Conservation (phyloP, 1,284 basidiomycete species). For the Hemileia vastatrix region DNA sequence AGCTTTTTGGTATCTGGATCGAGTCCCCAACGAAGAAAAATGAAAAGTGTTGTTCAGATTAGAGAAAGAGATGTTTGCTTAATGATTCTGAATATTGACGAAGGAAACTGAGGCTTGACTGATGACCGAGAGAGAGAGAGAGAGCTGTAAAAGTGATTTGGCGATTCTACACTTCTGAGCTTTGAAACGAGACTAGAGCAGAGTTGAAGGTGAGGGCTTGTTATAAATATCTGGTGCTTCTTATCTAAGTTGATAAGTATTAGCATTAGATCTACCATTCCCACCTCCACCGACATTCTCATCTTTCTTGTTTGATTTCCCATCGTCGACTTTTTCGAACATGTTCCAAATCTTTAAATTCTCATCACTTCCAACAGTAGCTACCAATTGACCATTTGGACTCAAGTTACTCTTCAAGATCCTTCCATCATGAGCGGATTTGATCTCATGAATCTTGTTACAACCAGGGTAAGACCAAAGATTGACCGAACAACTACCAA, state of each 20-base stretch:
- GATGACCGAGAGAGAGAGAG: no score
- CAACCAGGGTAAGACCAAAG: conserved; percentile 54
- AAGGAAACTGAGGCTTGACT: no score
- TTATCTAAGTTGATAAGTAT: not conserved
- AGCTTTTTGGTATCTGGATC: no score
- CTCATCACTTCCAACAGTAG: conserved; percentile 82
- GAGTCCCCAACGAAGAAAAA: no score
- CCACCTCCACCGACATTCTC: conserved; percentile 3
- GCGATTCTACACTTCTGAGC: no score
- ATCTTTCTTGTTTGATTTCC: not conserved
- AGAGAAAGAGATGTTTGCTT: no score
- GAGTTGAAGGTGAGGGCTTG: no score
- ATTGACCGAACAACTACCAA: conserved; percentile 32
- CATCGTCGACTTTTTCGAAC: conserved; percentile 29
- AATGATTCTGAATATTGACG: no score
- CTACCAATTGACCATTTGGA: conserved; percentile 76
- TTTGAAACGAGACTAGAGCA: no score
- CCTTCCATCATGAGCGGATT: conserved; percentile 78
- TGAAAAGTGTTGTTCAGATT: no score
- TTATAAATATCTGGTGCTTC: no score
- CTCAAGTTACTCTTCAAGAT: conserved; percentile 73
- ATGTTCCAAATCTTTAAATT: conserved; percentile 92
- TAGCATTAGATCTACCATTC: not conserved
- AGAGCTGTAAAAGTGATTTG: no score
- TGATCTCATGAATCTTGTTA: conserved; percentile 56